A percentile compares a stretch with the other conserved stretches of the same genome.
Conservation (phyloP, 257 asterid species). For the Scutellaria baicalensis region DNA sequence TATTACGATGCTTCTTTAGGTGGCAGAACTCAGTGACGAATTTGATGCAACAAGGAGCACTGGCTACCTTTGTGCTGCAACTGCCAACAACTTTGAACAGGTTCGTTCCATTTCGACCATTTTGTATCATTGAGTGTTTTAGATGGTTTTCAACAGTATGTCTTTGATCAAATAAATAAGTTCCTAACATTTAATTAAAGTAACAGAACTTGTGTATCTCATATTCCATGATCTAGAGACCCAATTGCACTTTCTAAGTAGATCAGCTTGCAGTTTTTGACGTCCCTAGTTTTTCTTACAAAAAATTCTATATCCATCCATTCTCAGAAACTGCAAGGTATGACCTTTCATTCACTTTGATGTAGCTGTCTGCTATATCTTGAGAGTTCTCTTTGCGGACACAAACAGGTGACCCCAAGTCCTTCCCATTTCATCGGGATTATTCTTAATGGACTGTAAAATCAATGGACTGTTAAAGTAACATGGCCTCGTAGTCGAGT, state of each 20-base stretch:
- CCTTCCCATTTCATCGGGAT: neutral
- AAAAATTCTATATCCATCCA: neutral
- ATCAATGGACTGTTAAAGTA: neutral
- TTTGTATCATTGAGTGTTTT: neutral
- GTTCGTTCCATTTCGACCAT: conserved; percentile 24
- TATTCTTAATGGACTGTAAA: neutral
- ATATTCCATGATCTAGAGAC: neutral
- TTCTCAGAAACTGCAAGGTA: neutral
- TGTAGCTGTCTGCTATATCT: neutral
- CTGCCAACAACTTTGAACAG: conserved; percentile 65
- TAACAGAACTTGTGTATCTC: neutral
- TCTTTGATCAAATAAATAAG: neutral
- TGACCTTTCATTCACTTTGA: neutral
- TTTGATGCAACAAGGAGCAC: conserved; percentile 96
- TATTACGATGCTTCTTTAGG: conserved; percentile 30
- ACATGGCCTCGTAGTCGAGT: neutral
- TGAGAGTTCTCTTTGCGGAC: neutral
- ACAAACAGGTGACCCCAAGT: neutral
- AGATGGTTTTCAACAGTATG: conserved; percentile 2
- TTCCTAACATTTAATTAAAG: neutral
- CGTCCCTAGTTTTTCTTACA: neutral
- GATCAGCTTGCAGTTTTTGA: neutral
- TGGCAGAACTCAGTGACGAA: conserved; percentile 58
- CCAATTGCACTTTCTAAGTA: neutral
- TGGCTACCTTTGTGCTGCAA: conserved; percentile 91